Conservation (phyloP, 2,329 filamentous ascomycete species). For the Calonectria leucothoes region DNA sequence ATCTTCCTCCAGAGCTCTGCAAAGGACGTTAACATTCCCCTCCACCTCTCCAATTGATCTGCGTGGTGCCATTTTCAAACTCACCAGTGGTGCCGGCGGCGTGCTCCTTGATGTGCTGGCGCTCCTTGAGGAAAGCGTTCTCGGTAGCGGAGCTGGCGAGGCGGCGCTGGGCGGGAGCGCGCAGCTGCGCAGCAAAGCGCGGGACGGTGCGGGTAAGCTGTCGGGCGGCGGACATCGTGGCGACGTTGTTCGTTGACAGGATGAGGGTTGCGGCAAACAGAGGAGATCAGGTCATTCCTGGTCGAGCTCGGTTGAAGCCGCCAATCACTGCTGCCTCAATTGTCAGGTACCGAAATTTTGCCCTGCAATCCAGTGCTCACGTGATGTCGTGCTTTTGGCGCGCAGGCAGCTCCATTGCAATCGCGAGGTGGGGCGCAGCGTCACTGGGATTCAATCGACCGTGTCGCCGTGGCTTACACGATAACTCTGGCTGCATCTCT, state of each 20-base stretch:
- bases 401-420: slow-evolving; percentile 23
- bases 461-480: neutral
- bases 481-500: neutral
- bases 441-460: neutral
- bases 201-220: slow-evolving; percentile 70
- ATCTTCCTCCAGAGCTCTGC: slow-evolving; percentile 95
- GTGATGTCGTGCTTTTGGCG: slow-evolving; percentile 45
- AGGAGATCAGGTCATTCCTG: slow-evolving; percentile 48
- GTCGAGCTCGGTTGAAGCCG: slow-evolving; percentile 49
- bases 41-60: slow-evolving; percentile 34
- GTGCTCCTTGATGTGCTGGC: slow-evolving; percentile 90
- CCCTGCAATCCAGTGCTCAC: slow-evolving; percentile 32
- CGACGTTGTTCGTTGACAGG: slow-evolving; percentile 39
- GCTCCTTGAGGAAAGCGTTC: slow-evolving; percentile 95
- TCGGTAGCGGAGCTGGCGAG: slow-evolving; percentile 80
- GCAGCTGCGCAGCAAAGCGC: slow-evolving; percentile 71
- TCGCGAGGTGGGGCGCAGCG: slow-evolving; percentile 23
- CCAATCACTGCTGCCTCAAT: slow-evolving; percentile 47
- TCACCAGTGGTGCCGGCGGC: slow-evolving; percentile 85
- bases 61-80: slow-evolving; percentile 48
- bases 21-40: slow-evolving; percentile 46
- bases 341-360: slow-evolving; percentile 39
- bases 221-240: slow-evolving; percentile 74
- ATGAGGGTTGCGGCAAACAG: slow-evolving; percentile 41
- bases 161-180: slow-evolving; percentile 74